phyloP scores from a whole-genome alignment of 805 yeast genomes.

The Metschnikowia rubicola region DNA sequence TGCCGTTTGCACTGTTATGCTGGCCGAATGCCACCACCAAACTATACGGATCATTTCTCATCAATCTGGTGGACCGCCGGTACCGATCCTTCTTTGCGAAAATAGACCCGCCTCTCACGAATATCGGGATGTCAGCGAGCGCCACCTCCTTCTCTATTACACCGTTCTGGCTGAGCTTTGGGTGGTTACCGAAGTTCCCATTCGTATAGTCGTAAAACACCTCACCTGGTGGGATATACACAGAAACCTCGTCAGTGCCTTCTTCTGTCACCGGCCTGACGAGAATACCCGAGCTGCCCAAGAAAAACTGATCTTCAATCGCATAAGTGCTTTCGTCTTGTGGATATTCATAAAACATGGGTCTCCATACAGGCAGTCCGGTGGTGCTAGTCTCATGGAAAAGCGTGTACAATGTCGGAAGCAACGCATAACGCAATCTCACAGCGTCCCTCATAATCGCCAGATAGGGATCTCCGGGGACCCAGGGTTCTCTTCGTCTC shows the following conservation, averaged over 20 bases:
- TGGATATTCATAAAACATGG: constrained; percentile 59
- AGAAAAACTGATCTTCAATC: constrained; percentile 79
- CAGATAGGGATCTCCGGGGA: constrained; percentile 72
- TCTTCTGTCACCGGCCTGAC: constrained; percentile 77
- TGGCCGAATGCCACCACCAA: constrained; percentile 56
- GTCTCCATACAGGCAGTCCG: constrained; percentile 72
- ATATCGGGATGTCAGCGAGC: constrained; percentile 65
- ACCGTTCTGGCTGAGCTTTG: constrained; percentile 23
- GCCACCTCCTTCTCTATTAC: constrained; percentile 38
- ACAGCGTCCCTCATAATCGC: constrained; percentile 67
- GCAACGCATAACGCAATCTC: constrained; percentile 64
- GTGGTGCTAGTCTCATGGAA: constrained; percentile 59
- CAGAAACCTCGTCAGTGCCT: constrained; percentile 35
- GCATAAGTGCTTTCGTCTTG: constrained; percentile 45
- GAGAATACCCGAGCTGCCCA: constrained; percentile 68
- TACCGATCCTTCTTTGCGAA: constrained; percentile 64
- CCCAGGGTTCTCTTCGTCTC: constrained; percentile 88
- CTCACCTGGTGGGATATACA: constrained; percentile 55
- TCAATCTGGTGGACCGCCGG: constrained; percentile 75
- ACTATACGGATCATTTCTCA: constrained; percentile 79
- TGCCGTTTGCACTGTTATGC: constrained; percentile 51
- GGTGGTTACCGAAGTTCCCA: constrained; percentile 18
- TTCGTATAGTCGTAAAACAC: constrained; percentile 54
- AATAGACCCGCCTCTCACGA: constrained; percentile 76
- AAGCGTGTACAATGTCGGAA: constrained; percentile 78